Evolutionary conservation across 108 stramenopile species (phyloP).

Genomic region (Cyclotella sp.): DNA sequence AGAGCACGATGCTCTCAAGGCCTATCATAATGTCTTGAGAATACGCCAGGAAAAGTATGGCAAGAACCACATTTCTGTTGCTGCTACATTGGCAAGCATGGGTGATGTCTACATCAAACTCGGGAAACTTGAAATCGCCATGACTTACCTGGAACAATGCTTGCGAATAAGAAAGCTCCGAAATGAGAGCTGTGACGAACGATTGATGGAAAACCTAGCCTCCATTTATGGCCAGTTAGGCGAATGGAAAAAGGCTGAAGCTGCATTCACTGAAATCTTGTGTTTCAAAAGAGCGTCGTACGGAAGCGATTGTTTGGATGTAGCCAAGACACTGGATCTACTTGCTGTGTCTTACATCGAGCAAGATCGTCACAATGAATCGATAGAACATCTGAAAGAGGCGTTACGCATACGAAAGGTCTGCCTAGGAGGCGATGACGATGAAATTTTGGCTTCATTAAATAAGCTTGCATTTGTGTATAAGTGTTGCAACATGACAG

Average conservation of each 20-base stretch:
- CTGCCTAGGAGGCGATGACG: slow-evolving; percentile 43
- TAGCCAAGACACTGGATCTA: slow-evolving; percentile 52
- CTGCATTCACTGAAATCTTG: slow-evolving; percentile 46
- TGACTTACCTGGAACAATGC: slow-evolving; percentile 53
- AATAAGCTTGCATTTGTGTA: slow-evolving; percentile 60
- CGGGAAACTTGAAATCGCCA: slow-evolving; percentile 46
- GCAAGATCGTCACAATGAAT: slow-evolving; percentile 49
- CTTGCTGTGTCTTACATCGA: slow-evolving; percentile 56
- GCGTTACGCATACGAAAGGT: slow-evolving; percentile 50
- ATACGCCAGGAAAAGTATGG: slow-evolving; percentile 51
- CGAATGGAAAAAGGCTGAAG: slow-evolving; percentile 55
- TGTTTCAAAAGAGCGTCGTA: slow-evolving; percentile 34
- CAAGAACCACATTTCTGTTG: slow-evolving; percentile 52
- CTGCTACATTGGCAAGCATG: slow-evolving; percentile 50
- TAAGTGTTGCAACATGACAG: slow-evolving; percentile 48
- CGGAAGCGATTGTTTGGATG: slow-evolving; percentile 45
- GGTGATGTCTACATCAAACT: slow-evolving; percentile 58
- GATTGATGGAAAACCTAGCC: slow-evolving; percentile 51
- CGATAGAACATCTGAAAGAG: slow-evolving; percentile 51
- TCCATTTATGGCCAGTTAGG: slow-evolving; percentile 58
- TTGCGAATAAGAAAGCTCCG: slow-evolving; percentile 46
- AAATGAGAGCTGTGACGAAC: slow-evolving; percentile 41
- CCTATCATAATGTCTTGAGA: slow-evolving; percentile 47
- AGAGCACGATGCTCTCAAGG: slow-evolving; percentile 49
- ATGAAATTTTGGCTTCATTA: slow-evolving; percentile 50